Evolutionary conservation across 768 basidiomycete genomes (phyloP).

Genomic region (Chiua virens): DNA sequence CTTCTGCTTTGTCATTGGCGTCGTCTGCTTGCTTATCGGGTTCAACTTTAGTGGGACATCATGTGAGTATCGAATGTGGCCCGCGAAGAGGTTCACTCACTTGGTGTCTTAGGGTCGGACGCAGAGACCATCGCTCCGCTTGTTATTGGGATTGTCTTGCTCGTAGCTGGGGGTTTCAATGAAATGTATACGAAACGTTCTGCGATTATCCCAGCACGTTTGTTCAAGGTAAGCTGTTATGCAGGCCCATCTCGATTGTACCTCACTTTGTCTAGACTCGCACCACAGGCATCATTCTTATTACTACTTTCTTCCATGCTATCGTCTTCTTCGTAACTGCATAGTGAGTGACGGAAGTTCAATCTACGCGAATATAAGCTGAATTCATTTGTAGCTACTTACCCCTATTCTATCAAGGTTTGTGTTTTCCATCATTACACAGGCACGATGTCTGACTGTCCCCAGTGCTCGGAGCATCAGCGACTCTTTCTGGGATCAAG

Average conservation of each 20-base stretch:
- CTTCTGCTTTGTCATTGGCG: conserved; percentile 56
- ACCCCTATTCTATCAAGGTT: conserved; percentile 70
- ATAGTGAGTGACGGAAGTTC: conserved; percentile 20
- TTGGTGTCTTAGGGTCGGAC: conserved; percentile 46
- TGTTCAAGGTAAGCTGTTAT: conserved; percentile 56
- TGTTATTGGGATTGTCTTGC: conserved; percentile 52
- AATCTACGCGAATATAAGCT: neutral
- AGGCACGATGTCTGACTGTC: conserved; percentile 6
- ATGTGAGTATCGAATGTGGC: conserved; percentile 46
- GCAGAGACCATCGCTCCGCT: conserved; percentile 62
- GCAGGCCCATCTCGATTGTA: neutral
- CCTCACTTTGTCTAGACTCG: conserved; percentile 50
- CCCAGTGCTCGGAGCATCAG: conserved; percentile 64
- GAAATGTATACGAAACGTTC: conserved; percentile 63
- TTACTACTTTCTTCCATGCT: conserved; percentile 62
- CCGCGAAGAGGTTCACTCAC: neutral
- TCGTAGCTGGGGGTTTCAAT: conserved; percentile 54
- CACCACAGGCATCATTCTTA: conserved; percentile 62
- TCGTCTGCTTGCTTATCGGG: conserved; percentile 69
- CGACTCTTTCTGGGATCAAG: conserved; percentile 69
- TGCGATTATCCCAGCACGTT: conserved; percentile 70
- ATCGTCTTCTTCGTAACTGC: conserved; percentile 54
- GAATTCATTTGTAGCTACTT: conserved; percentile 44
- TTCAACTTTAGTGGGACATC: conserved; percentile 68
- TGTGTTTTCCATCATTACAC: neutral